Percentiles rank a stretch among this genome's conserved stretches.
phyloP scores from a whole-genome alignment of 2,329 filamentous ascomycete species.

The Ophiostoma sp. region DNA sequence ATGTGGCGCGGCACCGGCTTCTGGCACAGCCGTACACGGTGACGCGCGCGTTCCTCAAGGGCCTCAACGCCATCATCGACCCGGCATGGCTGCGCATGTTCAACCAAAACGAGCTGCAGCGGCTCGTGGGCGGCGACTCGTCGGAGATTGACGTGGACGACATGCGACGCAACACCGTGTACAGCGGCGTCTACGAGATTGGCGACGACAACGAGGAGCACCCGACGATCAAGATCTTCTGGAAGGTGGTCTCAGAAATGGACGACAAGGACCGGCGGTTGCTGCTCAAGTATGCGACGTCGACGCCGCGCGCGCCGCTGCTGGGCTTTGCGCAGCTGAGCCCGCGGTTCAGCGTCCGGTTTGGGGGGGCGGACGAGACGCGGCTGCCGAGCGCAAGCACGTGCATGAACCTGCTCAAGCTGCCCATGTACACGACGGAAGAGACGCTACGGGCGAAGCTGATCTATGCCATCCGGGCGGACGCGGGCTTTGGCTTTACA shows the following conservation, averaged over 20 bases:
- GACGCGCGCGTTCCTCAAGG: slow-evolving; percentile 80
- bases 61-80: slow-evolving; percentile 80
- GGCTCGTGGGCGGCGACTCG: slow-evolving; percentile 81
- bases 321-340: slow-evolving; percentile 82
- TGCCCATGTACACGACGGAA: slow-evolving; percentile 72
- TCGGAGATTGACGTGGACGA: slow-evolving; percentile 84
- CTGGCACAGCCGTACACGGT: slow-evolving; percentile 74
- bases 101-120: slow-evolving; percentile 91
- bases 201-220: slow-evolving; percentile 88
- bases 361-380: slow-evolving; percentile 69
- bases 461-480: slow-evolving; percentile 81
- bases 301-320: slow-evolving; percentile 81
- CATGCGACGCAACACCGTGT: slow-evolving; percentile 74
- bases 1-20: slow-evolving; percentile 81
- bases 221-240: slow-evolving; percentile 79
- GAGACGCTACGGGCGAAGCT: slow-evolving; percentile 68
- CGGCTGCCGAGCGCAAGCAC: slow-evolving; percentile 90
- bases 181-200: slow-evolving; percentile 81
- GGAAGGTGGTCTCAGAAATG: slow-evolving; percentile 77
- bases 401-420: slow-evolving; percentile 89
- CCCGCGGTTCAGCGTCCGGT: slow-evolving; percentile 83
- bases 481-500: slow-evolving; percentile 85
- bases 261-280: slow-evolving; percentile 72
- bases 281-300: slow-evolving; percentile 93
- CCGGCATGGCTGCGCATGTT: slow-evolving; percentile 97